Evolutionary conservation across 768 basidiomycete genomes (phyloP), one percentile per base, ranked within the genome.

Genomic region (Tulasnella sp.): DNA sequence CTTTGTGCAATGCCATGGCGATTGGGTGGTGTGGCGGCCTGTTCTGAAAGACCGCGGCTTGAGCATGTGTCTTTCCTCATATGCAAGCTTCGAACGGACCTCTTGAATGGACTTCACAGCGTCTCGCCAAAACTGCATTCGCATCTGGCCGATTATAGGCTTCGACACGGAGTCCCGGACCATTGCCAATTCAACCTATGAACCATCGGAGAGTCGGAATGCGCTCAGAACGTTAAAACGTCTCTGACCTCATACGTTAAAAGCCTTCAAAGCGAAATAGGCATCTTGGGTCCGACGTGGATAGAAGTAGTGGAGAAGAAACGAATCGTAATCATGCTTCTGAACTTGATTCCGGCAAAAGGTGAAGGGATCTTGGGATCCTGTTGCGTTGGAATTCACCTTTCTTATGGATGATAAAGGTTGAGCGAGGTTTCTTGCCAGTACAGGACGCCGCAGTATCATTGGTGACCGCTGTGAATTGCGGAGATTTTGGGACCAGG

Each of bases 91-190:
- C 17, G 69, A 3, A 70, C 76, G 68, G 66, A 85, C 89, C 67
- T 84, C 78, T 65, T 73, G 73, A 21, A 89, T 79, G 49, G 72
- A 77, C 65, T 82, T 85, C 25, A 91, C 66, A 11, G 85, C 82
- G 66, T 92, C 87, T 65, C 81, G 79, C 89, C 89, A 92, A 68
- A 91, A 92, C 68, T 90, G 83, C 74, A 89, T 79, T 63, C 87
- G 77, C 78, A 90, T 87, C 68, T 81, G 80, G n/a, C 87, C 89
- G 58, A 92, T 80, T 41, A 78, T 74, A 34, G 79, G 68, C 60
- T 84, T 85, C 17, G 87, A 86, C 12, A 87, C 84, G 41, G 76
- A 73, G 62, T 92, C 90, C 69, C 83, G 85, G 17, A 89, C 71
- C 67, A 74, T 84, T 9, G 88, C 83, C 55, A 91, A 70, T 68